phyloP scores from a whole-genome alignment of 495 filamentous ascomycete genomes.

The Xylaria bambusicola region DNA sequence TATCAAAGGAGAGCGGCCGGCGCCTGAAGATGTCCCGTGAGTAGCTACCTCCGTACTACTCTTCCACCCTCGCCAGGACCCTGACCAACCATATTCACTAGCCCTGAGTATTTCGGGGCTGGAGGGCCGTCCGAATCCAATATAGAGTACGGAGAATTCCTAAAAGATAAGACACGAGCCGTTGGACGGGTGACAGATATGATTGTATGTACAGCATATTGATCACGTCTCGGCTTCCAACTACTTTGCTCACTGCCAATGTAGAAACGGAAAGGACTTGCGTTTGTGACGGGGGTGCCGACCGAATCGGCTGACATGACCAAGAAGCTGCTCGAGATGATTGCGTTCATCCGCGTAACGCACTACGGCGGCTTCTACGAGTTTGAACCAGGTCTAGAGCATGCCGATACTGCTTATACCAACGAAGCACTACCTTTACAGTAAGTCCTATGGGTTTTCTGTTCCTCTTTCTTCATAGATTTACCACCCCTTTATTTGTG shows the following conservation, averaged over 20 bases:
- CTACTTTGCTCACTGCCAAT: conserved; percentile 36
- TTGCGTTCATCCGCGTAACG: conserved; percentile 79
- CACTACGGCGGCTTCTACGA: conserved; percentile 97
- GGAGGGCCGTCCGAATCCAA: conserved; percentile 16
- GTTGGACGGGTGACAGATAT: conserved; percentile 56
- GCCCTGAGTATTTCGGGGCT: conserved; percentile 26
- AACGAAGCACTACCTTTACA: conserved; percentile 73
- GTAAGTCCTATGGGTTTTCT: background rate
- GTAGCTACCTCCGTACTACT: background rate
- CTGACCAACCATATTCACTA: conserved; percentile 1
- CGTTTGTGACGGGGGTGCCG: conserved; percentile 68
- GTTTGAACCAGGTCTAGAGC: conserved; percentile 84
- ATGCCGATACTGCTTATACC: conserved; percentile 93
- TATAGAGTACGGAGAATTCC: conserved; percentile 42
- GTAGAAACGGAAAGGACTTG: conserved; percentile 63
- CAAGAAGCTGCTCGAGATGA: conserved; percentile 68
- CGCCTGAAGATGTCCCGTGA: conserved; percentile 30
- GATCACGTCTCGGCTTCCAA: background rate
- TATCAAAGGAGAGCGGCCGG: conserved; percentile 36
- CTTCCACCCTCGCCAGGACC: background rate
- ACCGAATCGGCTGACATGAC: conserved; percentile 65
- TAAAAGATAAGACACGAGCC: conserved; percentile 57
- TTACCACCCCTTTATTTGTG: background rate
- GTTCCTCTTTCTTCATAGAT: background rate
- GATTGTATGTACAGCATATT: conserved; percentile 27